A percentile compares a stretch with the other conserved stretches of the same genome.
Conservation (phyloP, 257 asterid species). For the Plantago major region DNA sequence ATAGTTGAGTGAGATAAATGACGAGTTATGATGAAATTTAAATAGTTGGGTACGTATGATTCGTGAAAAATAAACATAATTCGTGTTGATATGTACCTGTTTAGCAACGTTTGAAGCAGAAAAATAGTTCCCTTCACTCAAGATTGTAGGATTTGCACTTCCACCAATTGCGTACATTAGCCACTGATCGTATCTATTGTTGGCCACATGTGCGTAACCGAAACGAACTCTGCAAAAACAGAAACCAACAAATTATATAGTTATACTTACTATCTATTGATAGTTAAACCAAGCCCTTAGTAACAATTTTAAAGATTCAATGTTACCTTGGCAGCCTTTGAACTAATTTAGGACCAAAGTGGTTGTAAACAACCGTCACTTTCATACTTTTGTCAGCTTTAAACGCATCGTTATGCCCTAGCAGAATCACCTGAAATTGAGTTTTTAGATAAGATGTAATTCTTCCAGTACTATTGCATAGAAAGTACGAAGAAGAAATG, state of each 20-base stretch:
- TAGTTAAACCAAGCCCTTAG: not conserved
- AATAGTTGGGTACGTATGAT: no score
- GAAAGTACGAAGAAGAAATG: no score
- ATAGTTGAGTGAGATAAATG: no score
- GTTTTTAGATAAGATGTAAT: not conserved
- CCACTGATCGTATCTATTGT: slow-evolving; percentile 55
- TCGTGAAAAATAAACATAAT: no score
- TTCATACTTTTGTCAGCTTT: slow-evolving; percentile 51
- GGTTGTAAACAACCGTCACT: slow-evolving; percentile 62
- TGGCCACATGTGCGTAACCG: slow-evolving; percentile 68
- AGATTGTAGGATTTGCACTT: slow-evolving; percentile 55
- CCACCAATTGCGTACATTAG: slow-evolving; percentile 62
- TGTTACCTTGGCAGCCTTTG: slow-evolving; percentile 70
- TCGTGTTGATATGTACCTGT: slow-evolving; percentile 23
- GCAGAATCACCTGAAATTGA: slow-evolving; percentile 56
- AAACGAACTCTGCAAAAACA: slow-evolving; percentile 44
- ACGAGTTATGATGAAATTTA: no score
- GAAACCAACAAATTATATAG: not conserved
- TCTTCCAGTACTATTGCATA: not conserved
- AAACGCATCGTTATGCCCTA: slow-evolving; percentile 58
- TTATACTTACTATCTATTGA: no score
- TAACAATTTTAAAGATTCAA: not conserved
- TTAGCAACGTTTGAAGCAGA: slow-evolving; percentile 31
- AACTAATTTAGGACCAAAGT: slow-evolving; percentile 66
- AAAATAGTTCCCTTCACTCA: slow-evolving; percentile 54